These are phyloP conservation scores for Nematodospora anomalae DNA, from an alignment of 1,139 yeast genomes.

Conservation along the genomic window DNA sequence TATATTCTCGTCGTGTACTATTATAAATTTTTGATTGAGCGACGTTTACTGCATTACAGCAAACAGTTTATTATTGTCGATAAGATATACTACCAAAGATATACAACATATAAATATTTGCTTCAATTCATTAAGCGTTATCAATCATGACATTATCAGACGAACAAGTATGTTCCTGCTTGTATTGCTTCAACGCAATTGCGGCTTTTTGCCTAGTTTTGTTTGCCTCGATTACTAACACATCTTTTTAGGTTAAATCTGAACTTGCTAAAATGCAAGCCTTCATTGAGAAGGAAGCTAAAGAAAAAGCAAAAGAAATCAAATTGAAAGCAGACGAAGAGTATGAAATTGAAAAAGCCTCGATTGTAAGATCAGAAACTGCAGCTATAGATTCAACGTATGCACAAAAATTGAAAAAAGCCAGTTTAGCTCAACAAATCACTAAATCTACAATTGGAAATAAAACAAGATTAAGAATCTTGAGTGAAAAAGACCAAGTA, in stretches of 20 bases:
- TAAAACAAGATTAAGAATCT: conserved; percentile 88
- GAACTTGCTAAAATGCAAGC: conserved; percentile 98
- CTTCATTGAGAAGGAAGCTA: conserved; percentile 98
- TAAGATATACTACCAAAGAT: conserved; percentile 5
- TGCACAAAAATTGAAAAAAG: conserved; percentile 86
- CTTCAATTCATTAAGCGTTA: neutral
- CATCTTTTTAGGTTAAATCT: conserved; percentile 68
- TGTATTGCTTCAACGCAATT: neutral
- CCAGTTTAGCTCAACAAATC: conserved; percentile 90
- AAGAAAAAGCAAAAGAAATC: conserved; percentile 97
- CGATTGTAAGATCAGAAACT: conserved; percentile 88
- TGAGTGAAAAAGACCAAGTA: conserved; percentile 82
- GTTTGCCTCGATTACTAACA: conserved; percentile 9
- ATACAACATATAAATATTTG: neutral
- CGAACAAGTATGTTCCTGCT: conserved; percentile 42
- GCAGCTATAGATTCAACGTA: conserved; percentile 81
- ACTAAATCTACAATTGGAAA: conserved; percentile 93
- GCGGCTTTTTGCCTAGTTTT: too few species aligned
- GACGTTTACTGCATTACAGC: neutral
- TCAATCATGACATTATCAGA: conserved; percentile 43
- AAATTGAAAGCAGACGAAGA: conserved; percentile 96
- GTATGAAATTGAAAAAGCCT: conserved; percentile 95
- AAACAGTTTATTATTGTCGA: conserved; percentile 6
- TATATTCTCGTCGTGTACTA: too few species aligned
- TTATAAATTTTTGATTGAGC: neutral